These are phyloP conservation scores for Mariannaea elegans DNA, from an alignment of 2,329 filamentous ascomycete genomes.

Conservation along the genomic window DNA sequence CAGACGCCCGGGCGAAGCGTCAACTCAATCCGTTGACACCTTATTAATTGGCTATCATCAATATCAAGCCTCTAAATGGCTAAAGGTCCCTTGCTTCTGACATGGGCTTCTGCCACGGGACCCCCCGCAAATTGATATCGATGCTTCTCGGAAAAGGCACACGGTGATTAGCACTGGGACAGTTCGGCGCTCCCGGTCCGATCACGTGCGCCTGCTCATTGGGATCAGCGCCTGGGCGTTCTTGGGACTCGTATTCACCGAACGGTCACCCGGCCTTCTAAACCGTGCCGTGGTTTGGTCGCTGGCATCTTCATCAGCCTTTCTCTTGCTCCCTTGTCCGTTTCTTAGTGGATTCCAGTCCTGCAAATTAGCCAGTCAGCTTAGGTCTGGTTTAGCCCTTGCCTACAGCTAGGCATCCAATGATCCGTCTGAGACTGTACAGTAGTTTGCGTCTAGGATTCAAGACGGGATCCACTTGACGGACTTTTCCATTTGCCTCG, in stretches of 20 bases:
- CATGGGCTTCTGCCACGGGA: background rate
- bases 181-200: background rate
- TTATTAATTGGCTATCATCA: background rate
- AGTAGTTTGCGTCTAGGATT: slow-evolving; percentile 23
- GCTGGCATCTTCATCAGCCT: too few species aligned
- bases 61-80: background rate
- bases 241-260: too few species aligned
- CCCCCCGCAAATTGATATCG: background rate
- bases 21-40: too few species aligned
- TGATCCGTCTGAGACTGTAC: slow-evolving; percentile 32
- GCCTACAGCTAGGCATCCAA: slow-evolving; percentile 23
- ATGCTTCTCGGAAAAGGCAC: background rate
- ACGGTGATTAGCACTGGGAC: background rate
- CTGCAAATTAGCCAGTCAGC: slow-evolving; percentile 15
- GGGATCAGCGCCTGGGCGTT: too few species aligned
- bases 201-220: background rate
- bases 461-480: slow-evolving; percentile 30
- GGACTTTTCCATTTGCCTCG: slow-evolving; percentile 24
- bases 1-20: background rate
- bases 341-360: slow-evolving; percentile 1
- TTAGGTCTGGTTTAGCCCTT: slow-evolving; percentile 2
- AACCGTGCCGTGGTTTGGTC: too few species aligned
- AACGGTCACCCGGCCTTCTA: too few species aligned
- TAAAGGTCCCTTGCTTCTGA: background rate
- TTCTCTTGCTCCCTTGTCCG: background rate